phyloP scores from a whole-genome alignment of 106 monocot genomes.

The Acorus calamus region DNA sequence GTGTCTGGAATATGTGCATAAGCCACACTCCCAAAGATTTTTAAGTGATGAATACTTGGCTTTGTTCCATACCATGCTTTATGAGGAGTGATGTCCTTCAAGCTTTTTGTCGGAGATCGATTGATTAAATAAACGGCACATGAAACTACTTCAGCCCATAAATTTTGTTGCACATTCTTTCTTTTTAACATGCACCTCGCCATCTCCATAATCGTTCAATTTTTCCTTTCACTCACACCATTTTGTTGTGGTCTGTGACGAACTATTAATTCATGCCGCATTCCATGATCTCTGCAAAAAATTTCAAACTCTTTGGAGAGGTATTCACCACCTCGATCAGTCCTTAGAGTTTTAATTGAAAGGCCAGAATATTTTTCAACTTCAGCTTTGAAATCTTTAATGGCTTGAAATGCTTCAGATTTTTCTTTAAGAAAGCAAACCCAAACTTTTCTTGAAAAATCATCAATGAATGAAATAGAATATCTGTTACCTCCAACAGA shows the following conservation, averaged over 20 bases:
- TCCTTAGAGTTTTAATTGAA: not conserved
- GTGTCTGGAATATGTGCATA: not conserved
- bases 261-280: not conserved
- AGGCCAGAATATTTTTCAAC: no score
- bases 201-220: constrained; percentile 2
- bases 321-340: constrained; percentile 1
- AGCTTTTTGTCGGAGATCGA: not conserved
- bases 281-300: not conserved
- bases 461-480: no score
- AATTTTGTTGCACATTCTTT: not conserved
- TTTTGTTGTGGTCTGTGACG: not conserved
- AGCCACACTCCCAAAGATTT: constrained; percentile 5
- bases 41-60: not conserved
- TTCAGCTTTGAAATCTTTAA: no score
- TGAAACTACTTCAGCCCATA: constrained; percentile 3
- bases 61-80: not conserved
- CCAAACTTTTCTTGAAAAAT: no score
- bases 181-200: constrained; percentile 4
- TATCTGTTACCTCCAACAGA: constrained; percentile 3
- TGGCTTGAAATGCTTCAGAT: no score
- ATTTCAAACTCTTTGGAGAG: not conserved
- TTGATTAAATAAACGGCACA: not conserved
- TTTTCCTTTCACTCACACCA: constrained; percentile 1
- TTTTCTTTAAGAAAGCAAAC: no score
- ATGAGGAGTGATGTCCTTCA: not conserved